These are phyloP conservation scores for Acaromyces ingoldii DNA, from an alignment of 1,284 basidiomycete species.

Conservation along the genomic window DNA sequence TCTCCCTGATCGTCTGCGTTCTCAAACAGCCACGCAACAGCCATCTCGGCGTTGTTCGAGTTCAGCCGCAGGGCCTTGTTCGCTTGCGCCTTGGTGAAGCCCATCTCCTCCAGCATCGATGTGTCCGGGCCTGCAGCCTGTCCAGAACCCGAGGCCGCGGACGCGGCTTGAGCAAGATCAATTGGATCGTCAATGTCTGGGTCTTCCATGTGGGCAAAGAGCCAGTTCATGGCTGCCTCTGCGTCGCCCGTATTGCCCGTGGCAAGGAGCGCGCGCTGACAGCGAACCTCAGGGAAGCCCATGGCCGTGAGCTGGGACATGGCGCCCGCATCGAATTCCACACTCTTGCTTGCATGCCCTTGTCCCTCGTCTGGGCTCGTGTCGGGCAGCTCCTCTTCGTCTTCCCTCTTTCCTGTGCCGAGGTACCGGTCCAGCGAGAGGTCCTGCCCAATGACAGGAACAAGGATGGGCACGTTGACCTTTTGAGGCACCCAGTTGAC, in stretches of 20 bases:
- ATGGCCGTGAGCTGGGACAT: constrained; percentile 41
- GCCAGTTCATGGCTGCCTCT: constrained; percentile 88
- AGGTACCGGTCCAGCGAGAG: constrained; percentile 67
- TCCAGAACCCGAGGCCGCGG: constrained; percentile 9
- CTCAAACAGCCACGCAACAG: constrained; percentile 95
- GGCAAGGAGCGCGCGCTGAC: constrained; percentile 66
- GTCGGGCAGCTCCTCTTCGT: constrained; percentile 70
- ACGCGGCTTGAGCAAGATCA: constrained; percentile 37
- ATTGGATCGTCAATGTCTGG: constrained; percentile 82
- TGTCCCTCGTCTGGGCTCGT: constrained; percentile 37
- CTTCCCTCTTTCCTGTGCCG: constrained; percentile 67
- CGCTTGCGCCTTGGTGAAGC: constrained; percentile 78
- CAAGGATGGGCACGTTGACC: constrained; percentile 79
- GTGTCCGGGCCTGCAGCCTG: constrained; percentile 33
- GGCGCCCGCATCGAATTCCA: constrained; percentile 29
- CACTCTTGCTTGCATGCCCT: too few relatives aligned
- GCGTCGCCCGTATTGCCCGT: constrained; percentile 70
- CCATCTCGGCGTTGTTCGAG: constrained; percentile 72
- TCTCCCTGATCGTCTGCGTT: constrained; percentile 77
- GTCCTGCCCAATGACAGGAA: constrained; percentile 58
- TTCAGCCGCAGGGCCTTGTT: constrained; percentile 81
- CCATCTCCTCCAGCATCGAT: constrained; percentile 79
- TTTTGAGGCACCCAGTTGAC: constrained; percentile 97
- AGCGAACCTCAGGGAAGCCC: constrained; percentile 44
- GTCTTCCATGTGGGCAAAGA: constrained; percentile 92